Evolutionary conservation across 495 filamentous ascomycete species (phyloP).

Genomic region (Neurospora sp.): DNA sequence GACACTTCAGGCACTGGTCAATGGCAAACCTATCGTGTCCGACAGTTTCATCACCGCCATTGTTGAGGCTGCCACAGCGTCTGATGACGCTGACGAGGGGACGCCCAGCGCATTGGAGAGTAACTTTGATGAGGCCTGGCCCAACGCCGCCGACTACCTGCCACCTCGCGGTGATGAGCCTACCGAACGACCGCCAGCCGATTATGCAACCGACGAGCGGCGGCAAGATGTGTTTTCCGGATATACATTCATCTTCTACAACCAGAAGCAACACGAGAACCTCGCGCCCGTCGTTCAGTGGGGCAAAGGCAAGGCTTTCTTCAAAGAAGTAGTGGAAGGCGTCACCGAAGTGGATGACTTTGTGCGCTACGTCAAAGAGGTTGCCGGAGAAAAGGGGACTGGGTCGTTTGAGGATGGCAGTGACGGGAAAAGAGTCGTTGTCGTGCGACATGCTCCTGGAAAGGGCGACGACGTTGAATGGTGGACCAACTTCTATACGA

Average conservation of each 20-base stretch:
- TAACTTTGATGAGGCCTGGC: slow-evolving; percentile 79
- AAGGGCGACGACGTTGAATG: slow-evolving; percentile 55
- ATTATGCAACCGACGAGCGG: slow-evolving; percentile 57
- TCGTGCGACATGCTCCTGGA: slow-evolving; percentile 61
- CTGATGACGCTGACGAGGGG: slow-evolving; percentile 44
- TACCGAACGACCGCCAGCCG: slow-evolving; percentile 44
- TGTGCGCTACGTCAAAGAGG: slow-evolving; percentile 62
- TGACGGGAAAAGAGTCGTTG: slow-evolving; percentile 59
- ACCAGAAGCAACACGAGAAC: slow-evolving; percentile 66
- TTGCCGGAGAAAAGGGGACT: slow-evolving; percentile 61
- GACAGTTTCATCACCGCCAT: slow-evolving; percentile 60
- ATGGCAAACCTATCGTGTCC: slow-evolving; percentile 71
- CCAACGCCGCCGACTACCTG: slow-evolving; percentile 58
- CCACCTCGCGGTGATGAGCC: slow-evolving; percentile 70
- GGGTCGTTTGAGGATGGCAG: slow-evolving; percentile 51
- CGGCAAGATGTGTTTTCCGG: slow-evolving; percentile 71
- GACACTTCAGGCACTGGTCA: slow-evolving; percentile 78
- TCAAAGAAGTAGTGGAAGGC: slow-evolving; percentile 50
- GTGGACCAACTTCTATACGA: slow-evolving; percentile 55
- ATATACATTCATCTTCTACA: slow-evolving; percentile 82
- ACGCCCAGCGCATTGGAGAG: slow-evolving; percentile 59
- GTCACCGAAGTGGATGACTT: slow-evolving; percentile 67
- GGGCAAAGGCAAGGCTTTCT: slow-evolving; percentile 73
- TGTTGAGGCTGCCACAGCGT: slow-evolving; percentile 53
- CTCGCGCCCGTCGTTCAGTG: slow-evolving; percentile 63